Conservation (phyloP, 176 grass and related monocot genomes). For the Ananas comosus region DNA sequence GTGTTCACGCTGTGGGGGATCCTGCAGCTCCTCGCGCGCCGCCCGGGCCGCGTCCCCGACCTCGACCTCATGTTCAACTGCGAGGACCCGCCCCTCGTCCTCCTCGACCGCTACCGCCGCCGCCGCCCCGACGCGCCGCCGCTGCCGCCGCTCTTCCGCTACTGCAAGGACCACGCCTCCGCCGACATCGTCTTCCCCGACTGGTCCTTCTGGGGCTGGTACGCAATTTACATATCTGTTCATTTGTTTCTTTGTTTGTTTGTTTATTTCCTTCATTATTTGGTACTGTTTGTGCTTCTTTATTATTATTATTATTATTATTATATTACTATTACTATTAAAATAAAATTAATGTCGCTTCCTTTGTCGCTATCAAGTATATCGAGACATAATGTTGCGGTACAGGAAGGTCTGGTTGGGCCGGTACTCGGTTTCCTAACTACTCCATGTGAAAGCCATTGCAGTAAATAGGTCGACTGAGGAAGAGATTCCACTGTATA, state of each 20-base stretch:
- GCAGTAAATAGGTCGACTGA: too few relatives aligned
- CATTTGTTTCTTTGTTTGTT: too few relatives aligned
- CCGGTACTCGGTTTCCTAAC: too few relatives aligned
- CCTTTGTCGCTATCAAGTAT: not conserved
- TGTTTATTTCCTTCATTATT: too few relatives aligned
- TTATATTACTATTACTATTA: too few relatives aligned
- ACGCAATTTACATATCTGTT: not conserved
- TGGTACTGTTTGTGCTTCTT: too few relatives aligned
- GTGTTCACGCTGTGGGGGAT: constrained; percentile 80
- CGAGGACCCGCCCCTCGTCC: constrained; percentile 41
- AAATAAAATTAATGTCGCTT: not conserved
- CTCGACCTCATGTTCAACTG: constrained; percentile 82
- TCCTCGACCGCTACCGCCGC: constrained; percentile 2
- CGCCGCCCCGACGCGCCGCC: not conserved
- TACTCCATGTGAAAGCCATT: too few relatives aligned
- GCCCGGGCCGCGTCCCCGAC: constrained; percentile 65
- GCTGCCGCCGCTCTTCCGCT: constrained; percentile 63
- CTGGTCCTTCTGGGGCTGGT: constrained; percentile 98
- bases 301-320: too few relatives aligned
- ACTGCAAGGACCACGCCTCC: constrained; percentile 64
- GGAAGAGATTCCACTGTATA: too few relatives aligned
- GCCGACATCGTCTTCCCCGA: constrained; percentile 75
- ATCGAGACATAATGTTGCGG: too few relatives aligned
- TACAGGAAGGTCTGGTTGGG: too few relatives aligned
- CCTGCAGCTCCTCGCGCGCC: constrained; percentile 56